A percentile compares a stretch with the other conserved stretches of the same genome.
phyloP scores from a whole-genome alignment of 2,329 filamentous ascomycete genomes.

The Colletotrichum horii region DNA sequence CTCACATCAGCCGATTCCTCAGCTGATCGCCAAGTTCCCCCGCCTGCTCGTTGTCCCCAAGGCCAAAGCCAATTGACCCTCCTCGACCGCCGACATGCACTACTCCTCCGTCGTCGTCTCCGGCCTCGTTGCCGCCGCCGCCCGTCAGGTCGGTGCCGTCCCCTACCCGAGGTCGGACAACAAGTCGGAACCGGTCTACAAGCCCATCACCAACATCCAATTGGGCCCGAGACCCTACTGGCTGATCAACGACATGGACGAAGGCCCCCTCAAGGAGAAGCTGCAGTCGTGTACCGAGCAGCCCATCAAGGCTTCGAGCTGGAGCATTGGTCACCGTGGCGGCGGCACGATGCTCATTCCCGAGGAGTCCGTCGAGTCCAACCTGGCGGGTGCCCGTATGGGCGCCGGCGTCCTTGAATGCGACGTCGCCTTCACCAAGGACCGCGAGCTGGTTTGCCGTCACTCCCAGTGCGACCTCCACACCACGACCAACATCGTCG shows the following conservation, averaged over 20 bases:
- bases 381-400: slow-evolving; percentile 69
- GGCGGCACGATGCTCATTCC: slow-evolving; percentile 67
- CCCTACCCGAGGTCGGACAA: slow-evolving; percentile 6
- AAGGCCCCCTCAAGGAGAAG: slow-evolving; percentile 62
- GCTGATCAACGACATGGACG: slow-evolving; percentile 67
- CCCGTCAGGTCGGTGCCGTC: slow-evolving; percentile 11
- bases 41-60: background rate
- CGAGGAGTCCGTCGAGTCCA: slow-evolving; percentile 66
- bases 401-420: slow-evolving; percentile 71
- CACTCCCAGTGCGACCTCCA: slow-evolving; percentile 73
- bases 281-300: slow-evolving; percentile 63
- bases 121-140: slow-evolving; percentile 29
- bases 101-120: slow-evolving; percentile 32
- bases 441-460: slow-evolving; percentile 70
- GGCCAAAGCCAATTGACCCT: background rate
- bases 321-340: slow-evolving; percentile 66
- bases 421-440: slow-evolving; percentile 70
- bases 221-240: slow-evolving; percentile 70
- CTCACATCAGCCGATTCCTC: background rate
- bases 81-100: slow-evolving; percentile 31
- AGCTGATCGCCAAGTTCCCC: background rate
- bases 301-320: slow-evolving; percentile 54
- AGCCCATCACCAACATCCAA: slow-evolving; percentile 54
- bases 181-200: slow-evolving; percentile 21
- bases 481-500: slow-evolving; percentile 71